Evolutionary conservation across 768 basidiomycete species (phyloP), one percentile per base, ranked within the genome.

Genomic region (Polyporus arcularius): DNA sequence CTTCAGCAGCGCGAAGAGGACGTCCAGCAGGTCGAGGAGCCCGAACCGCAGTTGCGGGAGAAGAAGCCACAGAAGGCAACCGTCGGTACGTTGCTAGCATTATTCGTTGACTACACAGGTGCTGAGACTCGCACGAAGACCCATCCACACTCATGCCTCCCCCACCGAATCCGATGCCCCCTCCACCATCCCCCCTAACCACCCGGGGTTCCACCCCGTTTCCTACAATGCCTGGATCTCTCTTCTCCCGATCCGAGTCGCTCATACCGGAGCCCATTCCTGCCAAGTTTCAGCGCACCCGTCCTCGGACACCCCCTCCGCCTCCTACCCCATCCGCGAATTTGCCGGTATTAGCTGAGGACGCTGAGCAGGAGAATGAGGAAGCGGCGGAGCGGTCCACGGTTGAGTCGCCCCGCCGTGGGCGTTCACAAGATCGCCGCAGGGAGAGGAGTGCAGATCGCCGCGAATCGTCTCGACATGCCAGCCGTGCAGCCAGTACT

Each of bases 231-330:
- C 91, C 90, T 21, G 91, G 90, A 8, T 82, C 91, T 1, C 81
- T 93, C 12, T 90, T 86, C 68, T 84, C 89, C 4, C 85, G 89
- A 9, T 90, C 91, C 0, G 80, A 84, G 0, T 89, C 89, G n/a
- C 75, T 85, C 12, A 75, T 85, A 32, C 84, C 85, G 30, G 76
- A 76, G 43, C 53, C 68, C 10, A 55, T 68, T 16, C 66, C 71
- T 35, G 43, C 58, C 12, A 41, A 67, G 68, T 26, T 71, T 60
- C 50, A 75, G 73, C 38, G 80, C 74, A 57, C 53, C 14, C 53
- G 53, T 1, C 49, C 39, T 1, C 62, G 54, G 7, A 63, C 62
- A 6, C 62, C 62, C 0, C 15, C 62, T 10, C 62, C 62, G 11
- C 49, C 62, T 0, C 46, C 55, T 14, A 18, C 31, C 62, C 78